Percentiles rank a stretch among this genome's conserved stretches.
These are phyloP conservation scores for Chrysanthemum seticuspe DNA, from an alignment of 129 eudicot genomes.

Conservation along the genomic window DNA sequence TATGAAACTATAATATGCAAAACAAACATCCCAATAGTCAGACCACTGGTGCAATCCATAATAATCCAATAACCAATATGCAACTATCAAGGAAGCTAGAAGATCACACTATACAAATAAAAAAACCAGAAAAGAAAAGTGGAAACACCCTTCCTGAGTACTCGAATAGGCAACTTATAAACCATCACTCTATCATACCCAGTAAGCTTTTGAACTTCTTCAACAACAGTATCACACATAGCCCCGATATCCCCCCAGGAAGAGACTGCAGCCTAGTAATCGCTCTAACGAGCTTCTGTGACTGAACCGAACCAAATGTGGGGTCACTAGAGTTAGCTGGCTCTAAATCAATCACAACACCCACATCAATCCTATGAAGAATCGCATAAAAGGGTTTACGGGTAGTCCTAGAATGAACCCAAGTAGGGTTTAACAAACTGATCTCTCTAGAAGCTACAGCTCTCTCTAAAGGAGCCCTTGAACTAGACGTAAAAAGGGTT, in stretches of 20 bases:
- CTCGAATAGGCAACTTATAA: slow-evolving; percentile 42
- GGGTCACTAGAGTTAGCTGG: slow-evolving; percentile 62
- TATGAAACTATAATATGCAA: too few species aligned
- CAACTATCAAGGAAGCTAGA: background rate
- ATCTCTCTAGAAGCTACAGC: slow-evolving; percentile 52
- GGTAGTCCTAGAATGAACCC: slow-evolving; percentile 55
- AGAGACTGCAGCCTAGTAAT: slow-evolving; percentile 60
- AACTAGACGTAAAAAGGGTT: slow-evolving; percentile 53
- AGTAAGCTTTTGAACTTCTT: slow-evolving; percentile 65
- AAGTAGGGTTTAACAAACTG: slow-evolving; percentile 60
- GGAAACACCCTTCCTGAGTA: slow-evolving; percentile 12
- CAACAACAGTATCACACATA: slow-evolving; percentile 62
- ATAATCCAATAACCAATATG: background rate
- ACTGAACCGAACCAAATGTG: slow-evolving; percentile 51
- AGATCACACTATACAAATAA: background rate
- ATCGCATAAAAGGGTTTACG: slow-evolving; percentile 66
- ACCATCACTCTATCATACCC: slow-evolving; percentile 80
- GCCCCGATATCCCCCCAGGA: slow-evolving; percentile 60
- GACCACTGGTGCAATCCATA: too few species aligned
- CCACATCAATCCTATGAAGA: slow-evolving; percentile 68
- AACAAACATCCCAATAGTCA: too few species aligned
- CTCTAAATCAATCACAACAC: slow-evolving; percentile 74
- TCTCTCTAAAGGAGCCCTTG: slow-evolving; percentile 49
- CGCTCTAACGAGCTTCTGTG: slow-evolving; percentile 64
- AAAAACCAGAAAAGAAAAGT: background rate